Conservation (phyloP, 768 basidiomycete genomes). For the Hygrocybe coccinea region DNA sequence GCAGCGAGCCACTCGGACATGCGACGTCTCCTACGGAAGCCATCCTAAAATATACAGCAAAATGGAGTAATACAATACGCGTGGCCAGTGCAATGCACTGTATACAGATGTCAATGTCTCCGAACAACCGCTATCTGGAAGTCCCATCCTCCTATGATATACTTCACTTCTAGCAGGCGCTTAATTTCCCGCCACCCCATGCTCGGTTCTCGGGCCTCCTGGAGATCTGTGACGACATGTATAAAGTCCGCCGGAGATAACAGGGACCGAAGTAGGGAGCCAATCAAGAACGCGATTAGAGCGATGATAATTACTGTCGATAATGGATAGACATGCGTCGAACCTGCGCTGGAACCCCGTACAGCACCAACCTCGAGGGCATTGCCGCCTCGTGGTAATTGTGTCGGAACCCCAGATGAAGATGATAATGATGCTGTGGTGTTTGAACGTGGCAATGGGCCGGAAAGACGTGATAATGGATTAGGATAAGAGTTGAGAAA, state of each 20-base stretch:
- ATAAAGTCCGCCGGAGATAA: slow-evolving; percentile 90
- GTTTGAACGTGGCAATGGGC: slow-evolving; percentile 19
- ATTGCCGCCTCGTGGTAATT: slow-evolving; percentile 16
- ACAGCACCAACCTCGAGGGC: slow-evolving; percentile 19
- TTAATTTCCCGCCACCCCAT: slow-evolving; percentile 76
- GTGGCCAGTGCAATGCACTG: background rate
- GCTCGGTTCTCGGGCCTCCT: slow-evolving; percentile 47
- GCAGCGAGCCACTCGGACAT: slow-evolving; percentile 1
- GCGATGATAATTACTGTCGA: slow-evolving; percentile 70
- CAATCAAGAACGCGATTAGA: slow-evolving; percentile 85
- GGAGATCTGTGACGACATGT: slow-evolving; percentile 60
- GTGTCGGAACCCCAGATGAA: background rate
- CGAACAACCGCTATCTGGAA: slow-evolving; percentile 81
- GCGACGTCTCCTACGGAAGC: background rate
- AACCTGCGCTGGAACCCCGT: slow-evolving; percentile 11
- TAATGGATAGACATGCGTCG: slow-evolving; percentile 34
- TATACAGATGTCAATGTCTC: slow-evolving; percentile 43
- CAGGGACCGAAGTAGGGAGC: slow-evolving; percentile 83
- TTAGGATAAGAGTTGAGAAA: slow-evolving; percentile 61
- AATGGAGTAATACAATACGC: too few relatives aligned
- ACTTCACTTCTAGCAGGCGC: slow-evolving; percentile 76
- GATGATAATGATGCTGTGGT: slow-evolving; percentile 1
- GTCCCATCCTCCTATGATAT: slow-evolving; percentile 80
- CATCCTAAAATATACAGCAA: too few relatives aligned
- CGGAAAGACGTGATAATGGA: slow-evolving; percentile 50